A percentile compares a stretch with the other conserved stretches of the same genome.
Evolutionary conservation across 2,329 filamentous ascomycete genomes (phyloP).

Genomic region (Cladorrhinum sp.): DNA sequence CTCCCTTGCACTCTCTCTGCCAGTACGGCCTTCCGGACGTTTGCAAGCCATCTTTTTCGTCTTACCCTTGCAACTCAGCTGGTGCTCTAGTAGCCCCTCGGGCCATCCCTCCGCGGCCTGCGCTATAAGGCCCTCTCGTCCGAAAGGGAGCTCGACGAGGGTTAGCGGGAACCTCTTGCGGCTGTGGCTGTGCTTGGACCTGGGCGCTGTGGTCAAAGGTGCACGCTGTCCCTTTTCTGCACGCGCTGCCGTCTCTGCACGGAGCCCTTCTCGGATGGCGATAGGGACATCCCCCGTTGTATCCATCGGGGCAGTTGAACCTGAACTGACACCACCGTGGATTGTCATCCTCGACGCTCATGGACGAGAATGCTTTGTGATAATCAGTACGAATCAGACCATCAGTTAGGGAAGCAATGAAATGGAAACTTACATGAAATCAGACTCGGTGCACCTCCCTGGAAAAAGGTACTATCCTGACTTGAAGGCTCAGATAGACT

Average conservation of each 20-base stretch:
- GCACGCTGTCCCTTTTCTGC: background rate
- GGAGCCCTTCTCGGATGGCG: background rate
- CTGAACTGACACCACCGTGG: background rate
- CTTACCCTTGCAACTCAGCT: background rate
- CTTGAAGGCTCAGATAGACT: background rate
- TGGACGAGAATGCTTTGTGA: background rate
- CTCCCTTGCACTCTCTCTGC: too few species aligned
- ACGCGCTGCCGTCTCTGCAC: background rate
- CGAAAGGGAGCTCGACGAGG: background rate
- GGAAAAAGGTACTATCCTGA: background rate
- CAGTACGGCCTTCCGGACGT: too few species aligned
- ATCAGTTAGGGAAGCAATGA: too few species aligned
- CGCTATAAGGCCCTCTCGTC: background rate
- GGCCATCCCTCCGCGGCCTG: background rate
- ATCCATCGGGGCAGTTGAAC: background rate
- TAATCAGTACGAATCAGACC: background rate
- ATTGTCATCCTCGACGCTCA: background rate
- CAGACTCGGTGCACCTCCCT: background rate
- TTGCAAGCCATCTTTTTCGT: too few species aligned
- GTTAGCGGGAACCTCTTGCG: background rate
- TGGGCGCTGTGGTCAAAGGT: background rate
- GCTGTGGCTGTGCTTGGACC: background rate
- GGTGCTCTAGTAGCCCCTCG: background rate
- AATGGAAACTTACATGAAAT: background rate
- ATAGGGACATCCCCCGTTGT: background rate